Percentiles rank a stretch among this genome's conserved stretches.
Conservation (phyloP, 1,284 basidiomycete genomes). For the Coniophora puteana region DNA sequence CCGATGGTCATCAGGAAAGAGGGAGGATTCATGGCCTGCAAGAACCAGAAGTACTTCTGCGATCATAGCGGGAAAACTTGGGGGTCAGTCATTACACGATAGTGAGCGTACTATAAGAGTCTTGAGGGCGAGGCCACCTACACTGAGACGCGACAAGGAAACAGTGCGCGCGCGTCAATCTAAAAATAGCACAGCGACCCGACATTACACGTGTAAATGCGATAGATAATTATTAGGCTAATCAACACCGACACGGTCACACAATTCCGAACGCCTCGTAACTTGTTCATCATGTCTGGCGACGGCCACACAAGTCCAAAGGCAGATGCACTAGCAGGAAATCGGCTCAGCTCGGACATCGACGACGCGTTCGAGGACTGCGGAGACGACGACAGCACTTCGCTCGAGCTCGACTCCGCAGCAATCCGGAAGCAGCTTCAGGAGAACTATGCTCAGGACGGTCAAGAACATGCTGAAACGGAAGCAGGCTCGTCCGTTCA, state of each 20-base stretch:
- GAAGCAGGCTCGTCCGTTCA: slow-evolving; percentile 28
- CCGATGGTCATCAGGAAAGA: slow-evolving; percentile 60
- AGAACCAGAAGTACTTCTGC: slow-evolving; percentile 83
- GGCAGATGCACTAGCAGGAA: slow-evolving; percentile 23
- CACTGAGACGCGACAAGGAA: no score
- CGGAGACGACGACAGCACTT: slow-evolving; percentile 42
- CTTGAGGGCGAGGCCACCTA: no score
- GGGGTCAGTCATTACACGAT: slow-evolving; percentile 3
- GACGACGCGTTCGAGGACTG: slow-evolving; percentile 68
- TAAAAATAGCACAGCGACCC: neutral
- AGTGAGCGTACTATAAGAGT: no score
- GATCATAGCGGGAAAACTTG: slow-evolving; percentile 51
- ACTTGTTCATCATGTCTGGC: slow-evolving; percentile 11
- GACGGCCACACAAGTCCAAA: slow-evolving; percentile 11
- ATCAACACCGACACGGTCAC: no score
- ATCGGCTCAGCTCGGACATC: slow-evolving; percentile 36
- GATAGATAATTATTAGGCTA: no score
- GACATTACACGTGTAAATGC: no score
- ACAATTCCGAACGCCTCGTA: no score
- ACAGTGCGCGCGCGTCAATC: no score
- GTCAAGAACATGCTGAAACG: slow-evolving; percentile 25
- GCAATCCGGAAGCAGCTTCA: slow-evolving; percentile 58
- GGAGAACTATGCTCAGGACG: slow-evolving; percentile 34
- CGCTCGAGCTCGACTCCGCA: slow-evolving; percentile 52
- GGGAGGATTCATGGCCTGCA: slow-evolving; percentile 78